Evolutionary conservation across 495 filamentous ascomycete species (phyloP), one percentile per base, ranked within the genome.

Genomic region (Chaetomium cochliodes): DNA sequence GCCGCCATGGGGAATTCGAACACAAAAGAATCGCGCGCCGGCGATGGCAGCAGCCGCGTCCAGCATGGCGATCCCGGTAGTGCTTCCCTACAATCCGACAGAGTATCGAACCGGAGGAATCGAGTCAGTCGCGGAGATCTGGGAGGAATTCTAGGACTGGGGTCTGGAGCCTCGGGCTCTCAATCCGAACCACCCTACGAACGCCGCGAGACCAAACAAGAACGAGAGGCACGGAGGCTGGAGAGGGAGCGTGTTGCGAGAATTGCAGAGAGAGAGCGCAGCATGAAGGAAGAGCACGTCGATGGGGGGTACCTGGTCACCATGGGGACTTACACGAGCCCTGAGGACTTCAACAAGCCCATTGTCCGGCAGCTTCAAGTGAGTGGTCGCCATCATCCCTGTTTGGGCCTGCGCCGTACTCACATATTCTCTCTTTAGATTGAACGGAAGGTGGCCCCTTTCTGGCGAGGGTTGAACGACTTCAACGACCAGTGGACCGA

Each of bases 291-390:
- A 68, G 94, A 98, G 69, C 85, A 92, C 75, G 89, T 97, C 33
- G 94, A 98, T 79, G 94, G 94, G 37, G 94, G 94, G 33, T 98
- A 90, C 78, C 78, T 98, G 33, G 94, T 98, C 46, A 98, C 94
- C 0, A 87, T 96, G 75, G 94, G 94, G 26, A 89, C 92, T 46
- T 98, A 98, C 72, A 92, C 90, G 8, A 91, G 93, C 4, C 80
- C 86, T 20, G 94, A 98, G 75, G 94, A 98, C 74, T 98, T 92
- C 72, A 96, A 87, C 78, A 97, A 98, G 73, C 80, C 81, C 47
- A 82, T 93, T 37, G 94, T 98, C 49, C 86, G 96, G 69, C 93
- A 97, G 73, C 80, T 98, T 65, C 94, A 96, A 88, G 92, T 96
- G 81, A 69, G 82, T 63, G 6, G 20, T 41, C 60, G 61, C 22